Evolutionary conservation across 2,329 filamentous ascomycete species (phyloP).

Genomic region (Pyrenophora seminiperda): DNA sequence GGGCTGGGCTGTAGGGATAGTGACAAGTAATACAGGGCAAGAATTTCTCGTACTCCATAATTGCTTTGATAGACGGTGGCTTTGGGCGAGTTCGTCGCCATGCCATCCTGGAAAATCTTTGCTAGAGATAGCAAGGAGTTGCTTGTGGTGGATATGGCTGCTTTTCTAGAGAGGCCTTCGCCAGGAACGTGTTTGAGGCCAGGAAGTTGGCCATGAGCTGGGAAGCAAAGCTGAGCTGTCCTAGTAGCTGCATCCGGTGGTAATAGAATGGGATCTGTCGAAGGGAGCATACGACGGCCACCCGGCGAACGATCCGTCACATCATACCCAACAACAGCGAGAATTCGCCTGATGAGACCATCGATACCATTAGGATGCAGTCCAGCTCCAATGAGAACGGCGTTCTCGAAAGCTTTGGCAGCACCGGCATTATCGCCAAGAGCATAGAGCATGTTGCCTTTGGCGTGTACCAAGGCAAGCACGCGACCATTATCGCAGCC

Average conservation of each 20-base stretch:
- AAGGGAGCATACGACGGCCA: conserved; percentile 36
- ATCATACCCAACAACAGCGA: conserved; percentile 65
- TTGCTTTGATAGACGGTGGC: conserved; percentile 63
- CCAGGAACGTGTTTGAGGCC: conserved; percentile 72
- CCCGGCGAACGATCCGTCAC: conserved; percentile 42
- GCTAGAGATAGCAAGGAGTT: conserved; percentile 93
- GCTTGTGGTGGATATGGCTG: conserved; percentile 89
- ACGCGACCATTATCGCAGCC: conserved; percentile 90
- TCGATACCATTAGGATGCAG: conserved; percentile 71
- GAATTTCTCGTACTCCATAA: conserved; percentile 84
- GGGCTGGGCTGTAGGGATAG: conserved; percentile 93
- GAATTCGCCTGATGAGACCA: conserved; percentile 77
- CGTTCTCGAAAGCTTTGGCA: conserved; percentile 90
- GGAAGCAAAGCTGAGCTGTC: conserved; percentile 83
- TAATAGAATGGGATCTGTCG: conserved; percentile 72
- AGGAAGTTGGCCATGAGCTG: conserved; percentile 74
- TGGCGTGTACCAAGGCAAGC: conserved; percentile 91
- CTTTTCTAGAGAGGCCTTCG: conserved; percentile 72
- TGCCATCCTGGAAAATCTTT: conserved; percentile 96
- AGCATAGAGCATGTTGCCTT: conserved; percentile 97
- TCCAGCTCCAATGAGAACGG: conserved; percentile 85
- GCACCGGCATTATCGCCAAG: conserved; percentile 80
- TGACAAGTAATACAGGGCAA: conserved; percentile 94
- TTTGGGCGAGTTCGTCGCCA: conserved; percentile 72
- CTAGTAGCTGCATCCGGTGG: conserved; percentile 81